Evolutionary conservation across 306 rosid species (phyloP), one percentile per base, ranked within the genome.

Genomic region (Acmispon strigosus): DNA sequence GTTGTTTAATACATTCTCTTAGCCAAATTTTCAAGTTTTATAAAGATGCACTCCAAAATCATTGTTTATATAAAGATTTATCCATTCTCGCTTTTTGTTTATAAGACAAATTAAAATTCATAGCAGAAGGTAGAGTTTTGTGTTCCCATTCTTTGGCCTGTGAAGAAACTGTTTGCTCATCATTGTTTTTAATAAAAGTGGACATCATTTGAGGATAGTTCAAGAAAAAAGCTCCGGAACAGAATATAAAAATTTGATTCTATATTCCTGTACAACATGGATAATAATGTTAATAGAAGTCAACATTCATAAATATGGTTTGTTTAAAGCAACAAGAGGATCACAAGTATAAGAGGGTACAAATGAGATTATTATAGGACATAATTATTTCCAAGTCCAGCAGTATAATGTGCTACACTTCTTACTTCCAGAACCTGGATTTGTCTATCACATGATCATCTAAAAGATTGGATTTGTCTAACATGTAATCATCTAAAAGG

Each of bases 1-100:
- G 27, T 57, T 72, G 37, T 76, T 48, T 58, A 39, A 37, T 45
- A 18, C 39, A 70, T 20, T 65, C 50, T 55, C 69, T 71, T 66
- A 29, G 68, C 11, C 2, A 29, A 15, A 68, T 17, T 6, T 62
- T 65, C 13, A 49, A 54, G 45, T 68, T 54, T 69, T 62, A 16
- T 18, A 15, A 55, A 68, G 2, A 55, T 39, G 50, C 64, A 45
- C n/a, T 62, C 47, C 18, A 62, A 62, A 52, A 41, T 52, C 53
- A 54, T 43, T 39, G 18, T 44, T 14, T 20, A 14, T 39, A 53
- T 65, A 11, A 24, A 24, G 32, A 11, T 37, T 15, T 34, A 42
- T 34, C 15, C 60, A 6, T 45, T 36, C 7, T 2, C 51, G 16
- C 49, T n/a, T 57, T 41, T 19, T 43, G 12, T 55, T 27, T 55